Evolutionary conservation across 1,139 yeast species (phyloP), one percentile per base, ranked within the genome.

Genomic region (Eremothecium sinecaudum): DNA sequence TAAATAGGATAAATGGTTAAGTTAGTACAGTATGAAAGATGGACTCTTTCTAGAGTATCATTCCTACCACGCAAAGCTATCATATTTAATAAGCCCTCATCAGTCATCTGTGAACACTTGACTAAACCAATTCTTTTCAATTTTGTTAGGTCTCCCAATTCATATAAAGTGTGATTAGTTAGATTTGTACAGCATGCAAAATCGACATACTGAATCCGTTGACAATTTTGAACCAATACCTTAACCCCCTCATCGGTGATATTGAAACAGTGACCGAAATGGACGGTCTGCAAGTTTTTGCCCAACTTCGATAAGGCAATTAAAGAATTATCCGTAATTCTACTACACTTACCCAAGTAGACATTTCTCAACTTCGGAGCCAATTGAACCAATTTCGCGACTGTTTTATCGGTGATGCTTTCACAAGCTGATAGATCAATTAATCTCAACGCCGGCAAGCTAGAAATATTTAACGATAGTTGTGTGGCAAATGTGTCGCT

Each of bases 141-240:
- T 51, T 81, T 77, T 10, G 93, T 87, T 44, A 90, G 65, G 34
- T 71, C 72, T 2, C 94, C 75, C 45, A 90, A 64, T 50, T 81
- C 94, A 34, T 73, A 71, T 32, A 90, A 72, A 0, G 95, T 79
- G 54, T 76, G 72, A 60, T 90, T 87, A 2, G 97, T 87, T 38
- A 90, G 67, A 56, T 84, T 94, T 2, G 80, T 69, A 57, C 98
- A 90, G 57, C 96, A 86, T 14, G 97, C 97, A 44, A 90, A 73
- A 62, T 90, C 98, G 44, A 90, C 84, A 57, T 87, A 90, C 50
- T 86, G 94, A 37, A 90, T 74, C 41, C 95, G 67, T 40, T 79
- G 83, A 53, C 98, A 90, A 37, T 73, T 70, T 48, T 81, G 70
- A 13, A 84, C 84, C 42, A 90, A 66, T 9, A 73, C 68, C 14